Evolutionary conservation across 257 asterid species (phyloP), one percentile per base, ranked within the genome.

Genomic region (Gynochthodes officinalis): DNA sequence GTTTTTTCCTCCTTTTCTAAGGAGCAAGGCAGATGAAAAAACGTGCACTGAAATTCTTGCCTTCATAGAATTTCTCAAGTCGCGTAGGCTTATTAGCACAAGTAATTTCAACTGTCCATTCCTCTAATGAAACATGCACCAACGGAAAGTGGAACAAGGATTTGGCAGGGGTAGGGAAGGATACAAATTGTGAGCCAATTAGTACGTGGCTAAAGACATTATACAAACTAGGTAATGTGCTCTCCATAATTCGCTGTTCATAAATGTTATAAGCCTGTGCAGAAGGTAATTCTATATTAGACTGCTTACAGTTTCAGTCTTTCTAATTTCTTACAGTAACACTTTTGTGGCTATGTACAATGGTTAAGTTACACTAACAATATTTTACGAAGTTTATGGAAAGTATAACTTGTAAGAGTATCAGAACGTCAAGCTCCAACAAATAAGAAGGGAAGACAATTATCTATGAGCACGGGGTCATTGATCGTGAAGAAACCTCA

Each of bases 401-500:
- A 32, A 32, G 60, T 46, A 14, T 71, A 44, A 43, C 12, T 13
- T 46, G 54, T 40, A 64, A 7, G 18, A 71, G 76, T 19, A 48
- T 15, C 15, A 62, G 25, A 48, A 15, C 2, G 40, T 4, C 27
- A 72, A 11, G n/a, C 44, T 64, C 8, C 32, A 42, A 50, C 23
- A 64, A 21, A 43, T 35, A 52, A 13, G 10, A 33, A 32, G 33
- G 42, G 2, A 15, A 15, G 23, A 25, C 15, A 32, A 37, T 30
- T 32, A 5, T 28, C 40, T 15, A 30, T 30, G 42, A 55, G 57
- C 42, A 25, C 5, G 58, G 55, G 65, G 60, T 85, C 78, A 90
- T 62, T 91, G 90, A 74, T 93, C 98, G 7, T 84, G 84, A 69
- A 94, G 97, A 80, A 94, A 91, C 87, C 94, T 86, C 84, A 86